Evolutionary conservation across 1,284 basidiomycete species (phyloP).

Genomic region (Ustilago shanxiensis): DNA sequence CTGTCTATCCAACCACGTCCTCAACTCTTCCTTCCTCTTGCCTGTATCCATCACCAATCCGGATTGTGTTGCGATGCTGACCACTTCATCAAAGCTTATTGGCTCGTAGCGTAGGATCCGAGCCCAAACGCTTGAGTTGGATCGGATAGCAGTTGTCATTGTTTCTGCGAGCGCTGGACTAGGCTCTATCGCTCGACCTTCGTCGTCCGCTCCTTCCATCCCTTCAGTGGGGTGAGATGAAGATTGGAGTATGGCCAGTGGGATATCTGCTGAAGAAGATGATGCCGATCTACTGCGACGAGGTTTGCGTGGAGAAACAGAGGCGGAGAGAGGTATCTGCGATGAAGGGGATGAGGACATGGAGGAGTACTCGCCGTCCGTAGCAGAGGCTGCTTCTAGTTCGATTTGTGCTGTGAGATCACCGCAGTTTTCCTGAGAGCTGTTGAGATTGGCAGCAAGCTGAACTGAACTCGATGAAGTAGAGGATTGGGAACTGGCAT

Average conservation of each 20-base stretch:
- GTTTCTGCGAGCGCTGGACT: conserved; percentile 23
- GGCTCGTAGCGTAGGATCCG: conserved; percentile 47
- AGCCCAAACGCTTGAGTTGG: conserved; percentile 7
- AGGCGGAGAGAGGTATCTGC: conserved; percentile 16
- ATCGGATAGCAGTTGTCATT: conserved; percentile 28
- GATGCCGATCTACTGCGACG: conserved; percentile 12
- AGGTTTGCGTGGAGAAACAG: conserved; percentile 9
- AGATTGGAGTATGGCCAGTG: conserved; percentile 4
- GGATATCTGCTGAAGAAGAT: conserved; percentile 29
- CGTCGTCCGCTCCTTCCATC: neutral
- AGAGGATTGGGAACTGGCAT: conserved; percentile 22
- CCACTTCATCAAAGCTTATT: conserved; percentile 46
- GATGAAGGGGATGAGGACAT: neutral
- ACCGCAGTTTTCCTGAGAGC: conserved; percentile 9
- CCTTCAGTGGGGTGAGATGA: neutral
- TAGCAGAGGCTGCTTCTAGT: conserved; percentile 28
- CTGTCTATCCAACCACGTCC: conserved; percentile 42
- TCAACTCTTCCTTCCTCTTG: conserved; percentile 36
- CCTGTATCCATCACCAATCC: conserved; percentile 27
- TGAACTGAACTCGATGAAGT: neutral
- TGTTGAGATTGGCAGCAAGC: neutral
- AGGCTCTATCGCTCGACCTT: conserved; percentile 14
- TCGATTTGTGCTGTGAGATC: conserved; percentile 36
- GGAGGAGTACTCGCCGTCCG: conserved; percentile 14
- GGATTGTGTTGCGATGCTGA: conserved; percentile 30